phyloP scores from a whole-genome alignment of 2,329 filamentous ascomycete genomes.

The Leptographium wingfieldii region DNA sequence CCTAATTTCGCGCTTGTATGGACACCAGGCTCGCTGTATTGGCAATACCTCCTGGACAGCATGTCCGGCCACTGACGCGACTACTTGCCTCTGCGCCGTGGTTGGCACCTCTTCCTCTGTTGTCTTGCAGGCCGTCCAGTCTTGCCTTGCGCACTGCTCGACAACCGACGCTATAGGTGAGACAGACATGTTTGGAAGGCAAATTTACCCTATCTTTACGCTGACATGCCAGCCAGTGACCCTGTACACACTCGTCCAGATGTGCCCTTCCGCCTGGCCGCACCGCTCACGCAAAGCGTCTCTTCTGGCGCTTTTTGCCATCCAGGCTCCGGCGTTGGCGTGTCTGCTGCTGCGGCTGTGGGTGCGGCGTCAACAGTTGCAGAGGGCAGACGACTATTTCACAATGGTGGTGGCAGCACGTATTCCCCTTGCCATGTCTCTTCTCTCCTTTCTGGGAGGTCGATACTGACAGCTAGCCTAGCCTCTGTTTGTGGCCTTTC shows the following conservation, averaged over 20 bases:
- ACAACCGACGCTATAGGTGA: neutral
- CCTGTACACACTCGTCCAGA: neutral
- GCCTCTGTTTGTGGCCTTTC: constrained; percentile 20
- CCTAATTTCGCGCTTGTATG: too few relatives aligned
- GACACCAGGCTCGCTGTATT: too few relatives aligned
- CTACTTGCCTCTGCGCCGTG: neutral
- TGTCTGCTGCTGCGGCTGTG: constrained; percentile 25
- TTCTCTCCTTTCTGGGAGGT: neutral
- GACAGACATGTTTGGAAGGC: neutral
- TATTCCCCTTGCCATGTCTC: neutral
- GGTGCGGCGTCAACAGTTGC: constrained; percentile 19
- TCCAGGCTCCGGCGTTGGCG: constrained; percentile 23
- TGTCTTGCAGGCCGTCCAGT: neutral
- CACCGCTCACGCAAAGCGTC: constrained; percentile 18
- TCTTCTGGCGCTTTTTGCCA: constrained; percentile 22
- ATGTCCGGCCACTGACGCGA: too few relatives aligned
- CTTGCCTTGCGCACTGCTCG: neutral
- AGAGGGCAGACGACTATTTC: constrained; percentile 27
- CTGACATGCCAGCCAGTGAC: neutral
- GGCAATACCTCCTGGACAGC: too few relatives aligned
- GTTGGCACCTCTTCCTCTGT: too few relatives aligned
- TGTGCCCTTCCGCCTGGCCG: constrained; percentile 8
- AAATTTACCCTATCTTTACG: neutral
- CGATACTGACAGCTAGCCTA: constrained; percentile 1
- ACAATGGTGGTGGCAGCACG: constrained; percentile 23